Base-by-base conservation (phyloP, 495 filamentous ascomycete species). In the Neurospora tetraspora region DNA sequence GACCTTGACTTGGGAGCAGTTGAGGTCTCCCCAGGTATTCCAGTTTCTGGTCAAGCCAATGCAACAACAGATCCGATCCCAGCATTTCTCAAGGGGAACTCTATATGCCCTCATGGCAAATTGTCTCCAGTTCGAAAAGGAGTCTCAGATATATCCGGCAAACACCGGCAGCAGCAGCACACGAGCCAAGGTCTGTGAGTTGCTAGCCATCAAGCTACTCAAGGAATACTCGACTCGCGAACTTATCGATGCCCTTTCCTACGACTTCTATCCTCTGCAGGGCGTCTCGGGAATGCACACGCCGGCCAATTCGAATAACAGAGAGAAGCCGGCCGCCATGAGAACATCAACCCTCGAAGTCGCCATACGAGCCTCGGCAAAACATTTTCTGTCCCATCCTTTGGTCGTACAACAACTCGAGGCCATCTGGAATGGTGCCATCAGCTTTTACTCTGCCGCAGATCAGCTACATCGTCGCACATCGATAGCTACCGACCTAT, bases 351-450 rank as follows among this genome's bases (percentile, higher is more conserved):
- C 94, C 47, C 86, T 98, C 16, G 94, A 97, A 81, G 87, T 97
- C 47, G 94, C 94, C 70, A 97, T 98, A 78, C 89, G 93, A 72
- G 93, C 94, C 14, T 86, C 95, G 75, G 91, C 94, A 7, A 97
- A 98, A 81, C 88, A 91, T 68, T 97, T 98, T 73, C 82, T 98
- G 10, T 90, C 94, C 9, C 94, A 98, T 77, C 94, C 94, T 2
- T 85, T 96, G 5, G 93, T 97, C 4, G 90, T 97, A 6, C 92
- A 96, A 80, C 94, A 97, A 79, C 86, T 98, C 20, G 93, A 97
- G 80, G 94, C 94, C 65, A 96, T 98, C 65, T 98, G 94, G 94
- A 94, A 93, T 31, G 94, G 94, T 4, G 94, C 91, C 9, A 93
- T 98, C 70, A 93, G 95, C 59, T 97, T 98, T 78, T 91, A 97